These are phyloP conservation scores for Cyclostephanos invisitatus DNA, from an alignment of 108 stramenopile species.

Conservation along the genomic window DNA sequence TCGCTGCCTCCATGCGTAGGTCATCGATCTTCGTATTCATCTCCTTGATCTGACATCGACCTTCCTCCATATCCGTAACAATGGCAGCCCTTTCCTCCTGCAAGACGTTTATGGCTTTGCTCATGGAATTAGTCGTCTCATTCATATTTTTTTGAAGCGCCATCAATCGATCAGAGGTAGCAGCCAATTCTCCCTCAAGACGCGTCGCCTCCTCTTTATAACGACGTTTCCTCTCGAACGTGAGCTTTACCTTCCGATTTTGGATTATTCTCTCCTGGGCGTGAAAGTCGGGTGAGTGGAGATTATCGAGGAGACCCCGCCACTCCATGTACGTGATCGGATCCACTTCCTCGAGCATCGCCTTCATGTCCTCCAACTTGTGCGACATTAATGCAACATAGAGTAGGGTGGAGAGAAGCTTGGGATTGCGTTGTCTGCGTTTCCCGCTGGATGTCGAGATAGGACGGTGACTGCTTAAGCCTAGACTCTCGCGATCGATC, in stretches of 20 bases:
- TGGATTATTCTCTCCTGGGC: constrained; percentile 38
- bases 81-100: constrained; percentile 38
- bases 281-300: constrained; percentile 48
- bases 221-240: constrained; percentile 32
- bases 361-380: constrained; percentile 49
- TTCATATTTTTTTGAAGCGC: constrained; percentile 32
- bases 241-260: constrained; percentile 29
- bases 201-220: constrained; percentile 25
- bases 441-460: constrained; percentile 3
- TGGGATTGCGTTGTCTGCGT: constrained; percentile 12
- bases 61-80: constrained; percentile 24
- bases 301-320: constrained; percentile 26
- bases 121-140: constrained; percentile 40
- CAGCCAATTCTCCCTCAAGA: constrained; percentile 18
- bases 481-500: constrained; percentile 34
- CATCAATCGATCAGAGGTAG: constrained; percentile 13
- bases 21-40: constrained; percentile 14
- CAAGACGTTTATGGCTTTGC: constrained; percentile 33
- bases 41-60: constrained; percentile 19
- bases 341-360: constrained; percentile 43
- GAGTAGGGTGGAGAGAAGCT: constrained; percentile 32
- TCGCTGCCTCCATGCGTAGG: constrained; percentile 13
- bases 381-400: constrained; percentile 40
- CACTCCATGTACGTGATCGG: constrained; percentile 29
- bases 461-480: neutral